A percentile compares a stretch with the other conserved stretches of the same genome.
Evolutionary conservation across 768 basidiomycete genomes (phyloP).

Genomic region (Termitomyces sp.): DNA sequence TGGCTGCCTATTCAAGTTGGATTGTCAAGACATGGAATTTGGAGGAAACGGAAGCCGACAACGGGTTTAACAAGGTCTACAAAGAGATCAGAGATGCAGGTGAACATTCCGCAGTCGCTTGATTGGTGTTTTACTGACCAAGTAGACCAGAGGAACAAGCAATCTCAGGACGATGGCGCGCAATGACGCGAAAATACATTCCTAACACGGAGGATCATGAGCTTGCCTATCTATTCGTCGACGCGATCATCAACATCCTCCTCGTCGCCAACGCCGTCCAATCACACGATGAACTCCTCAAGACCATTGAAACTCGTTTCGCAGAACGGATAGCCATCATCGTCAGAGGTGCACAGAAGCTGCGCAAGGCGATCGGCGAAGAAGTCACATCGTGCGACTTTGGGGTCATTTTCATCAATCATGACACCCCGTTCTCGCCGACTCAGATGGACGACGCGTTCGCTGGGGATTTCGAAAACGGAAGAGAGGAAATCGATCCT

Average conservation of each 20-base stretch:
- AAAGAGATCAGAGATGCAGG: slow-evolving; percentile 30
- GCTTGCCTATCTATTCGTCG: slow-evolving; percentile 31
- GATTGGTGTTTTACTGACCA: not conserved
- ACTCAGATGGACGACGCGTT: slow-evolving; percentile 46
- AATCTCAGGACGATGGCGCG: slow-evolving; percentile 41
- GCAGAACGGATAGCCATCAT: slow-evolving; percentile 38
- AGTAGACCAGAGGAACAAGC: slow-evolving; percentile 36
- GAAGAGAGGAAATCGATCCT: slow-evolving; percentile 19
- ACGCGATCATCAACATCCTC: slow-evolving; percentile 40
- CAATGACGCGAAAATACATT: slow-evolving; percentile 30
- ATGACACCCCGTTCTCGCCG: slow-evolving; percentile 37
- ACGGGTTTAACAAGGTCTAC: slow-evolving; percentile 35
- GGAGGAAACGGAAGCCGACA: slow-evolving; percentile 44
- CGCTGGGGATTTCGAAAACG: slow-evolving; percentile 15
- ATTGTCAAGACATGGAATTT: slow-evolving; percentile 49
- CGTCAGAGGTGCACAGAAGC: slow-evolving; percentile 39
- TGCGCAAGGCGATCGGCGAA: slow-evolving; percentile 59
- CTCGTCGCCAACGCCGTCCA: slow-evolving; percentile 31
- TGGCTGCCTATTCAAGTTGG: slow-evolving; percentile 47
- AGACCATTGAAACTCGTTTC: slow-evolving; percentile 40
- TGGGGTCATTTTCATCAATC: slow-evolving; percentile 43
- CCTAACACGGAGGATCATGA: slow-evolving; percentile 21
- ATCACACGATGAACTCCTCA: slow-evolving; percentile 27
- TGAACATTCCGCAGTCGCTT: slow-evolving; percentile 14
- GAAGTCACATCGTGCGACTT: slow-evolving; percentile 56